These are phyloP conservation scores for Rubroshorea leprosula DNA, from an alignment of 345 rosid species.

Conservation along the genomic window DNA sequence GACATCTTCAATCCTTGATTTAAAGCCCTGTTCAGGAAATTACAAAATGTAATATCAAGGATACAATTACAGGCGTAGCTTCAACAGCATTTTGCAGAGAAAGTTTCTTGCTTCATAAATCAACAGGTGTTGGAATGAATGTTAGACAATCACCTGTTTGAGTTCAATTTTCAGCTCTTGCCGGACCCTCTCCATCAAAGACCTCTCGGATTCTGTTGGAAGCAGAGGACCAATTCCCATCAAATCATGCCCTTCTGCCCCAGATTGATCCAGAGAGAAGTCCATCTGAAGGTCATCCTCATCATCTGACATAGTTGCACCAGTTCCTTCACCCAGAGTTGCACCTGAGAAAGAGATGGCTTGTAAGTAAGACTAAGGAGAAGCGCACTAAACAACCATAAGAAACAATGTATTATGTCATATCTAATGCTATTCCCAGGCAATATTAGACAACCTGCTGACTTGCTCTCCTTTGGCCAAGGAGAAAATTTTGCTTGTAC, in stretches of 20 bases:
- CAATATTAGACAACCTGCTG: too few species aligned
- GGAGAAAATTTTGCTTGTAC: too few species aligned
- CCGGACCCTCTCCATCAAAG: constrained; percentile 99
- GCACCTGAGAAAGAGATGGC: constrained; percentile 57
- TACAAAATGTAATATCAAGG: too few species aligned
- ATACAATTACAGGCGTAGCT: too few species aligned
- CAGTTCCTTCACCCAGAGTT: constrained; percentile 75
- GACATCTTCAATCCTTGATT: constrained; percentile 91
- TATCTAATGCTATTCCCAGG: too few species aligned
- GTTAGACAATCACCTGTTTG: constrained; percentile 83
- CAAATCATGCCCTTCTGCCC: constrained; percentile 55
- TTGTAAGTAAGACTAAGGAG: too few species aligned
- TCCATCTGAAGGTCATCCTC: constrained; percentile 90
- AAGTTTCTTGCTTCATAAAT: too few species aligned
- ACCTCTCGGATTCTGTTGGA: constrained; percentile 93
- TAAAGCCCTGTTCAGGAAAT: constrained; percentile 55
- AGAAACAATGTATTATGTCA: too few species aligned
- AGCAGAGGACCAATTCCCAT: constrained; percentile 92
- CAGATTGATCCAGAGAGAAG: constrained; percentile 63
- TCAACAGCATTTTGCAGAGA: too few species aligned
- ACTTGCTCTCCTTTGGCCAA: too few species aligned
- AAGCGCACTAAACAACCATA: not conserved
- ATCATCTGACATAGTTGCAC: constrained; percentile 96
- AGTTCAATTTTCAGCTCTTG: constrained; percentile 92
- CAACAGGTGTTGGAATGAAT: not conserved